phyloP scores from a whole-genome alignment of 768 basidiomycete genomes.

The Agrocybe chaxingu region DNA sequence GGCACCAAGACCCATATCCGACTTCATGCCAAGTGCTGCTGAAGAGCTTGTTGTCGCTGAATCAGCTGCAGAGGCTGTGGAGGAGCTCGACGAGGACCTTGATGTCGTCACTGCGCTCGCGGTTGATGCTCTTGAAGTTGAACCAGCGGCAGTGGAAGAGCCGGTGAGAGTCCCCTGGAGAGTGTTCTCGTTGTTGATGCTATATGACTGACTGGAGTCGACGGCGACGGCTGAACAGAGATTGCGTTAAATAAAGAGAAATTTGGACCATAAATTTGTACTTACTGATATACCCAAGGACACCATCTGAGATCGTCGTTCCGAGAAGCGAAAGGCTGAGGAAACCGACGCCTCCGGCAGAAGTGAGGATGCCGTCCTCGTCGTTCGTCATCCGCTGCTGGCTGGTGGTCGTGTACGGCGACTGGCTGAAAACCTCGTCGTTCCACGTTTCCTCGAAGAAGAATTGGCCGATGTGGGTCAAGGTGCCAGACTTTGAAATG shows the following conservation, averaged over 20 bases:
- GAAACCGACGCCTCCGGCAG: constrained; percentile 24
- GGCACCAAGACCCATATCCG: no score
- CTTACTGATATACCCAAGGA: constrained; percentile 25
- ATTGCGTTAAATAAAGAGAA: background rate
- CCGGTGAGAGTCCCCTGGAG: background rate
- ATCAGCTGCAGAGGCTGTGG: no score
- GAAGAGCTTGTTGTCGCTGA: no score
- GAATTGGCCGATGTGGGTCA: constrained; percentile 32
- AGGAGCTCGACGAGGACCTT: no score
- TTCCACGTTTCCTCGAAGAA: constrained; percentile 32
- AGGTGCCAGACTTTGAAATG: constrained; percentile 23
- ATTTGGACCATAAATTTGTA: background rate
- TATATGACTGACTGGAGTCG: constrained; percentile 1
- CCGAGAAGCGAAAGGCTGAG: constrained; percentile 19
- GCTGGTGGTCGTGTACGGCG: constrained; percentile 24
- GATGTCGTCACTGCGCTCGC: no score
- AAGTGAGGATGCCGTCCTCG: constrained; percentile 26
- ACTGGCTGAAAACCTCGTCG: constrained; percentile 20
- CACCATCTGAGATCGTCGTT: constrained; percentile 12
- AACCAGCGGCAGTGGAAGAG: no score
- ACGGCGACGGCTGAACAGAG: background rate
- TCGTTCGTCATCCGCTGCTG: constrained; percentile 23
- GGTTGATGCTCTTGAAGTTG: no score
- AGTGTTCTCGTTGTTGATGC: constrained; percentile 5
- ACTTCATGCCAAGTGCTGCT: no score